A percentile compares a stretch with the other conserved stretches of the same genome.
phyloP scores from a whole-genome alignment of 108 stramenopile genomes.

The Seminavis robusta region DNA sequence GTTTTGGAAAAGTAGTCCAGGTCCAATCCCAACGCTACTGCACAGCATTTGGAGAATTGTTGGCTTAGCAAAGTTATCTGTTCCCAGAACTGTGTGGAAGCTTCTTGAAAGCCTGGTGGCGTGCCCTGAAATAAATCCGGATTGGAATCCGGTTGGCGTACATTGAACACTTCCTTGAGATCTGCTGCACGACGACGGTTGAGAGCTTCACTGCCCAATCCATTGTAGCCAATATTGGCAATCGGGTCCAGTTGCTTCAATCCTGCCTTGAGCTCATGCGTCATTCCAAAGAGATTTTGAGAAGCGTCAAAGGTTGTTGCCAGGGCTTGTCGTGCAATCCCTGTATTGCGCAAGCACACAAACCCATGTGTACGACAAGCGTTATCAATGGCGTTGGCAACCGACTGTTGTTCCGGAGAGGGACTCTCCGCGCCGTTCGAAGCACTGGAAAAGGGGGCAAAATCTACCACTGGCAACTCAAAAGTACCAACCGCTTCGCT shows the following conservation, averaged over 20 bases:
- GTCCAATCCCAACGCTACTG: conserved; percentile 24
- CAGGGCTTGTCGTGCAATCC: neutral
- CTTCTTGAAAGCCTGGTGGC: conserved; percentile 13
- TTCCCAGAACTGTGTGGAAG: neutral
- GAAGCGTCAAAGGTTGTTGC: neutral
- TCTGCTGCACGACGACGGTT: conserved; percentile 22
- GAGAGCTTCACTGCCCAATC: conserved; percentile 10
- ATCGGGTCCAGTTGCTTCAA: too few species aligned
- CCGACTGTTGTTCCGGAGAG: neutral
- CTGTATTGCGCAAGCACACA: conserved; percentile 12
- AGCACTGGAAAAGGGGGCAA: neutral
- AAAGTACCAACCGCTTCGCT: neutral
- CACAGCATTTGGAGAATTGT: conserved; percentile 6
- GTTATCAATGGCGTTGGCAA: conserved; percentile 5
- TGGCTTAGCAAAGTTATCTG: too few species aligned
- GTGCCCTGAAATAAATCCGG: neutral
- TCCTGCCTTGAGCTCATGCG: too few species aligned
- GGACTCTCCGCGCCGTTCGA: too few species aligned
- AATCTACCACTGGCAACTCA: conserved; percentile 9
- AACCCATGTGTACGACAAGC: conserved; percentile 26
- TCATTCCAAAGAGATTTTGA: neutral
- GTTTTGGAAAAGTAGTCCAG: conserved; percentile 17
- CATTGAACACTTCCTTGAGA: conserved; percentile 37
- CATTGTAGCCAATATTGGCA: conserved; percentile 21
- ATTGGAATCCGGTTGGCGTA: conserved; percentile 14